Evolutionary conservation across 495 filamentous ascomycete genomes (phyloP).

Genomic region (Thozetella sp.): DNA sequence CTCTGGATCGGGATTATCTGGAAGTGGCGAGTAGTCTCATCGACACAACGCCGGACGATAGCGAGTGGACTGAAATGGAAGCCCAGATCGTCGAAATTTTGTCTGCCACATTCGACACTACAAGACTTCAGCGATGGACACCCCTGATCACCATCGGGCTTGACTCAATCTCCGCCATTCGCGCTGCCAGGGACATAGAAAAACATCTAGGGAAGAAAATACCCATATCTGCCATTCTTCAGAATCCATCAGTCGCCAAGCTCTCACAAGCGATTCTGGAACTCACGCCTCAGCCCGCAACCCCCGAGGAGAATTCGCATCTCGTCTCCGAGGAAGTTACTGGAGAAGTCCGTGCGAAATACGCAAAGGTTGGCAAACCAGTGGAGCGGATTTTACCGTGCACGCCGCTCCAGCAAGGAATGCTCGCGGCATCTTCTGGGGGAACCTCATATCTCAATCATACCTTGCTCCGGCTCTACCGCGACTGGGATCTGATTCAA

Average conservation of each 20-base stretch:
- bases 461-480: slow-evolving; percentile 36
- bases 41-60: slow-evolving; percentile 30
- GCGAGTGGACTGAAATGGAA: slow-evolving; percentile 53
- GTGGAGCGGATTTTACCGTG: slow-evolving; percentile 69
- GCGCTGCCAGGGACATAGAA: slow-evolving; percentile 56
- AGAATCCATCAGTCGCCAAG: slow-evolving; percentile 57
- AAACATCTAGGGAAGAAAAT: slow-evolving; percentile 39
- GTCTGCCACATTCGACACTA: slow-evolving; percentile 46
- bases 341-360: slow-evolving; percentile 25
- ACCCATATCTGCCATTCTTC: slow-evolving; percentile 65
- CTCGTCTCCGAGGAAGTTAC: slow-evolving; percentile 38
- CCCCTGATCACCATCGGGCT: slow-evolving; percentile 60
- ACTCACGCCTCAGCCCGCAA: neutral
- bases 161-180: slow-evolving; percentile 81
- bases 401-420: slow-evolving; percentile 80
- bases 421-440: slow-evolving; percentile 60
- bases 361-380: slow-evolving; percentile 26
- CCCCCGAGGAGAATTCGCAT: slow-evolving; percentile 4
- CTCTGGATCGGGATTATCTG: slow-evolving; percentile 15
- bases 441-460: slow-evolving; percentile 41
- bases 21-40: slow-evolving; percentile 26
- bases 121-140: slow-evolving; percentile 55
- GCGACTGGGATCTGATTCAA: slow-evolving; percentile 21
- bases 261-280: slow-evolving; percentile 44
- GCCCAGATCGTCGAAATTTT: slow-evolving; percentile 47